These are phyloP conservation scores for Eucalyptus grandis DNA, from an alignment of 345 rosid species.

Conservation along the genomic window DNA sequence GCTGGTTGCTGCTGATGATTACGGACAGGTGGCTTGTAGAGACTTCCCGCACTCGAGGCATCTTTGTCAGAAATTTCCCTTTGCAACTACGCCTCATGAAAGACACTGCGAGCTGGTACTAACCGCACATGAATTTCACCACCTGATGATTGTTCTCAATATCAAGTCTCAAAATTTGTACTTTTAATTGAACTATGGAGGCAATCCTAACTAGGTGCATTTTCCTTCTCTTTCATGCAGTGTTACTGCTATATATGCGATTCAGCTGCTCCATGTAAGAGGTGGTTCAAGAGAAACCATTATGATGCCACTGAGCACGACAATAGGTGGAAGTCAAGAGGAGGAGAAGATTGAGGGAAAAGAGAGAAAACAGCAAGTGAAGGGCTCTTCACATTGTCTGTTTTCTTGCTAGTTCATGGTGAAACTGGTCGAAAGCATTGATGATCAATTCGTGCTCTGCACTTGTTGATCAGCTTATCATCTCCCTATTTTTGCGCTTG, in stretches of 20 bases:
- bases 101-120: constrained; percentile 31
- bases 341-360: background rate
- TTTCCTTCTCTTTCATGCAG: constrained; percentile 17
- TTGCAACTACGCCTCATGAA: constrained; percentile 33
- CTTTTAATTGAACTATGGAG: background rate
- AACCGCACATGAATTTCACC: background rate
- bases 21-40: constrained; percentile 55
- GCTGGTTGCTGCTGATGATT: background rate
- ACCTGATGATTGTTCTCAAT: background rate
- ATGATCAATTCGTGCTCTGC: background rate
- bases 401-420: background rate
- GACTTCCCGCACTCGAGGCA: constrained; percentile 76
- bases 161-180: background rate
- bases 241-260: constrained; percentile 70
- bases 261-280: constrained; percentile 45
- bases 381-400: background rate
- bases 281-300: constrained; percentile 28
- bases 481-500: background rate
- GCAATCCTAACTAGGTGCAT: background rate
- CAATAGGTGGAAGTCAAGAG: constrained; percentile 8
- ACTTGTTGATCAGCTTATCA: background rate
- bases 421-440: background rate
- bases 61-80: constrained; percentile 44
- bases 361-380: background rate
- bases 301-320: constrained; percentile 32